phyloP scores from a whole-genome alignment of 2,329 filamentous ascomycete species.

The Pseudopyricularia javanii region DNA sequence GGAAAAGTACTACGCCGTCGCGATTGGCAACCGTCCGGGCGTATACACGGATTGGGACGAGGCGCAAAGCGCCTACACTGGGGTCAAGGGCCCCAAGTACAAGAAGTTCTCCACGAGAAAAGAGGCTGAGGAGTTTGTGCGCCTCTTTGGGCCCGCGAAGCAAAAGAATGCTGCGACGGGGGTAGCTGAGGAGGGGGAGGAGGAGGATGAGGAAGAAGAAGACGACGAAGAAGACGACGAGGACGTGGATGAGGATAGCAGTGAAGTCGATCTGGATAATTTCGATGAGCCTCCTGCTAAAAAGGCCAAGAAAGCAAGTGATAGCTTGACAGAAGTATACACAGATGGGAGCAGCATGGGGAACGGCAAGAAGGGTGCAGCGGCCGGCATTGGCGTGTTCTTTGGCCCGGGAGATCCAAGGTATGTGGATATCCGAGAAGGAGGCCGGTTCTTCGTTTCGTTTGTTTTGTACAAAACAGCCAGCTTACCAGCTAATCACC shows the following conservation, averaged over 20 bases:
- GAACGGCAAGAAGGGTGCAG: slow-evolving; percentile 43
- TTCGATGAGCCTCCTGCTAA: slow-evolving; percentile 19
- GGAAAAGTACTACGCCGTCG: slow-evolving; percentile 47
- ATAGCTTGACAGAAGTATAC: slow-evolving; percentile 33
- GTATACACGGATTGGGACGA: slow-evolving; percentile 55
- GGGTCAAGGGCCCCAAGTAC: slow-evolving; percentile 57
- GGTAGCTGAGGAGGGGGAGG: slow-evolving; percentile 7
- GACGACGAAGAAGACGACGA: slow-evolving; percentile 11
- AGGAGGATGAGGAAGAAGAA: slow-evolving; percentile 8
- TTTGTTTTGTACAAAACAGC: neutral
- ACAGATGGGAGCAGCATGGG: slow-evolving; percentile 50
- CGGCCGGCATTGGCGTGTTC: slow-evolving; percentile 51
- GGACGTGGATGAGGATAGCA: slow-evolving; percentile 14
- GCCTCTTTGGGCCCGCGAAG: slow-evolving; percentile 30
- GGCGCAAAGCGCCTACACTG: slow-evolving; percentile 61
- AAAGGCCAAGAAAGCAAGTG: slow-evolving; percentile 18
- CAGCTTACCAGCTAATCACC: slow-evolving; percentile 9
- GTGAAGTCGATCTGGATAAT: slow-evolving; percentile 10
- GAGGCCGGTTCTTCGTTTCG: neutral
- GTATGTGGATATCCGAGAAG: slow-evolving; percentile 23
- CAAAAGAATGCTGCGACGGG: slow-evolving; percentile 22
- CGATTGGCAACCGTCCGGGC: slow-evolving; percentile 43
- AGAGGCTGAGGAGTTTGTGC: slow-evolving; percentile 72
- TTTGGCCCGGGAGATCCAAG: slow-evolving; percentile 45
- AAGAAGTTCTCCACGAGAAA: slow-evolving; percentile 55